Base-by-base conservation (phyloP, 176 grass and related monocot genomes). In the Avena insularis region DNA sequence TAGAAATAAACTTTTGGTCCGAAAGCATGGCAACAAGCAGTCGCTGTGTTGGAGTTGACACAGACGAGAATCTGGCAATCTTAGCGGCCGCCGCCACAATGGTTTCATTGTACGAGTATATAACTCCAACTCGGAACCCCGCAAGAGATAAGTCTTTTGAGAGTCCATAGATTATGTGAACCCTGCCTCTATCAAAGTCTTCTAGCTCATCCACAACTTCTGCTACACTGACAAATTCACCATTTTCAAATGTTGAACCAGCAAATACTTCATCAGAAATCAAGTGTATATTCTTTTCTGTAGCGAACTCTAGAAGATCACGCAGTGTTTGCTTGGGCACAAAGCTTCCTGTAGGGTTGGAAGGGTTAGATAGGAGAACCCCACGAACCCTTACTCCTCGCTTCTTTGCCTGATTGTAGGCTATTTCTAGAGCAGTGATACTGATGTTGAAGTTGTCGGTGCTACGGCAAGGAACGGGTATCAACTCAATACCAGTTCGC, bases 221-320 rank as follows among this genome's bases (percentile, higher is more conserved):
- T 19, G 90, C 90, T 43, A 95, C 86, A 20, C 96, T 95, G 21
- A 90, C 90, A 88, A 98, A 98, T 76, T 90, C 88, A 25, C 75
- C 80, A 58, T 23, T 79, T 79, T 81, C 96, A 80, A 92, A 91
- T 20, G 83, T 92, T 60, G 96, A 98, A 23, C 96, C 96, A 77
- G 93, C 96, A 93, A 94, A 98, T 45, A 98, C 79, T 88, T 98
- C 96, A 85, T 98, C 93, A 92, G 90, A 98, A 76, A 98, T 95
- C 3, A 98, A 89, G 88, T 98, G 96, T 68, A 98, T 95, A 76
- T 95, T 98, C 91, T 95, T 98, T 64, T 95, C 88, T 36, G 92
- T 79, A 40, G 84, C 93, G 73, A 98, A 95, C 10, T 91, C 65
- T 56, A 98, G 82, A 89, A 98, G 93, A 69, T 84, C 93, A 3